A percentile compares a stretch with the other conserved stretches of the same genome.
Conservation (phyloP, 108 stramenopile genomes). For the Cyclotella cryptica region DNA sequence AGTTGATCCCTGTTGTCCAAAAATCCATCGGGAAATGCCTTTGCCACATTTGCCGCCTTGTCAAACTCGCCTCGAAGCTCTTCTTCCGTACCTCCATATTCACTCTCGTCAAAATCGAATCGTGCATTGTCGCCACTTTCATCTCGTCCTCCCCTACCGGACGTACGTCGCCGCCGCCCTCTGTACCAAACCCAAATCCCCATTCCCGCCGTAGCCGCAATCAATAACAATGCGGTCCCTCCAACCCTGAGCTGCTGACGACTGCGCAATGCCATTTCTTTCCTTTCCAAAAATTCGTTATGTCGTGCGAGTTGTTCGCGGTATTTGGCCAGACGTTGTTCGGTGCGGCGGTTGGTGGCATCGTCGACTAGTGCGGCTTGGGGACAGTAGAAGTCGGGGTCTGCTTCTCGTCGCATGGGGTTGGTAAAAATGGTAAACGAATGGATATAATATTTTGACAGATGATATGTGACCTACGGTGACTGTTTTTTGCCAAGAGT, state of each 20-base stretch:
- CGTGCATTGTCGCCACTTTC: neutral
- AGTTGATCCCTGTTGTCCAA: slow-evolving; percentile 70
- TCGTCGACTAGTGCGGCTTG: slow-evolving; percentile 30
- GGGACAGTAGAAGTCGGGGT: slow-evolving; percentile 27
- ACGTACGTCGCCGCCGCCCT: neutral
- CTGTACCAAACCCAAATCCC: neutral
- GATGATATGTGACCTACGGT: too few relatives aligned
- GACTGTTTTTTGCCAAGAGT: too few relatives aligned
- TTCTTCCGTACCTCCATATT: neutral
- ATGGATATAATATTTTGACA: too few relatives aligned
- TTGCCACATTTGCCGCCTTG: slow-evolving; percentile 30
- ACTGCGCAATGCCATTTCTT: slow-evolving; percentile 1
- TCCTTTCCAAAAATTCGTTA: slow-evolving; percentile 1
- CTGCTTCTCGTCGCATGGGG: slow-evolving; percentile 26
- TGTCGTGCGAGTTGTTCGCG: slow-evolving; percentile 9
- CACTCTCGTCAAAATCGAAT: neutral
- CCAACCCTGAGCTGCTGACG: neutral
- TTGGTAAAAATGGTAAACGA: too few relatives aligned
- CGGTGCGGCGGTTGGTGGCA: slow-evolving; percentile 14
- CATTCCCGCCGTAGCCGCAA: neutral
- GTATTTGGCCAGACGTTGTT: slow-evolving; percentile 4
- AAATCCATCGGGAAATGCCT: slow-evolving; percentile 18
- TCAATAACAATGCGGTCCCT: neutral
- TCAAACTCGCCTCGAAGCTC: slow-evolving; percentile 38
- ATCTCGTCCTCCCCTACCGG: neutral